phyloP scores from a whole-genome alignment of 108 stramenopile species.

The Cylindrotheca fusiformis region DNA sequence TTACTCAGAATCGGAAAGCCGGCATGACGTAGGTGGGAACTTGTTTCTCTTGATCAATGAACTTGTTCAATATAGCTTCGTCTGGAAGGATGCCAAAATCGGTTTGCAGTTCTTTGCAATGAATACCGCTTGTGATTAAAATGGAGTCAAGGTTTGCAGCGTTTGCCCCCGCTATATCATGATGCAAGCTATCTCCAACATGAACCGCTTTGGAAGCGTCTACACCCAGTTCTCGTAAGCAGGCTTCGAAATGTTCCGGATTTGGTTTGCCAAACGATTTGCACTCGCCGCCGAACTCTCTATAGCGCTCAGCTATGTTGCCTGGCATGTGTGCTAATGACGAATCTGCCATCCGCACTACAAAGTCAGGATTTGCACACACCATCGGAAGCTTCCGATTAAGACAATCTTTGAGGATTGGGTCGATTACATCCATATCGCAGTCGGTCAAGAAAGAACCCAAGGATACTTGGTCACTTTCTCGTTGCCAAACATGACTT shows the following conservation, averaged over 20 bases:
- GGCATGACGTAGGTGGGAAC: slow-evolving; percentile 45
- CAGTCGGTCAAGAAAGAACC: slow-evolving; percentile 13
- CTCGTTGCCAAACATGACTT: slow-evolving; percentile 35
- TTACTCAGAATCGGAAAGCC: slow-evolving; percentile 33
- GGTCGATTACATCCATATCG: slow-evolving; percentile 35
- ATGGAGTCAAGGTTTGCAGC: slow-evolving; percentile 58
- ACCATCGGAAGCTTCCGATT: slow-evolving; percentile 59
- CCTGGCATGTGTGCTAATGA: slow-evolving; percentile 71
- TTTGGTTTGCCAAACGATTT: slow-evolving; percentile 75
- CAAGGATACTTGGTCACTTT: slow-evolving; percentile 18
- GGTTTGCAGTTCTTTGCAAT: slow-evolving; percentile 50
- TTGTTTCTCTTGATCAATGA: slow-evolving; percentile 25
- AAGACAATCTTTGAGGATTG: slow-evolving; percentile 40
- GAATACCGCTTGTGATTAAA: slow-evolving; percentile 75
- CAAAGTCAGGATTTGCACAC: slow-evolving; percentile 82
- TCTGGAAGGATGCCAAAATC: slow-evolving; percentile 27
- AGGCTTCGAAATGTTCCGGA: slow-evolving; percentile 60
- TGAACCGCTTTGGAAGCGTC: slow-evolving; percentile 29
- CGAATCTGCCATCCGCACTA: slow-evolving; percentile 50
- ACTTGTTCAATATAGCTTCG: slow-evolving; percentile 5
- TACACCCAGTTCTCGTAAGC: slow-evolving; percentile 43
- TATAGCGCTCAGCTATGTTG: slow-evolving; percentile 63
- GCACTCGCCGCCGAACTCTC: slow-evolving; percentile 45
- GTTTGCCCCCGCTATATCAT: slow-evolving; percentile 86
- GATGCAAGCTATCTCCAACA: slow-evolving; percentile 89